Conservation (phyloP, 257 asterid genomes). For the Mitragyna speciosa region DNA sequence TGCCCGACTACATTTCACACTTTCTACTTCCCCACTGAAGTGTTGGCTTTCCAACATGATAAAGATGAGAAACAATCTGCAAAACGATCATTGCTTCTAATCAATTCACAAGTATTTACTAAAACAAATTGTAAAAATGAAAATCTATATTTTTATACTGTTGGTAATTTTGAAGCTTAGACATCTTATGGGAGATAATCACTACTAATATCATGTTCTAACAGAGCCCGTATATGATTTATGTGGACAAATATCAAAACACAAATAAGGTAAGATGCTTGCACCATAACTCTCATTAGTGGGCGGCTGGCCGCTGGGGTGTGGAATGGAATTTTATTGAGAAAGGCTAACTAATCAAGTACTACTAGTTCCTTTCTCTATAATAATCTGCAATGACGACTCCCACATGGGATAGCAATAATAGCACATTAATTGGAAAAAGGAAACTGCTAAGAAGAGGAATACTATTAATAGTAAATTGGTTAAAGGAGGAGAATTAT, state of each 20-base stretch:
- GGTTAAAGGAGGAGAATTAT: neutral
- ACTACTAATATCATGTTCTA: no score
- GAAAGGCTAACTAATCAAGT: neutral
- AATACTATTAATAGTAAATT: neutral
- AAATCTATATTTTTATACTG: neutral
- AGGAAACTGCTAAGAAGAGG: conserved; percentile 27
- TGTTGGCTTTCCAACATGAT: conserved; percentile 13
- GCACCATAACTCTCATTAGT: no score
- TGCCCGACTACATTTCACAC: neutral
- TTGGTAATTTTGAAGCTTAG: neutral
- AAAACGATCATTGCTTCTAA: neutral
- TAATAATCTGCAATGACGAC: conserved; percentile 13
- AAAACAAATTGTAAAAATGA: neutral
- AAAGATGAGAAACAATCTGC: neutral
- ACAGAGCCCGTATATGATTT: no score
- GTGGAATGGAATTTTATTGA: neutral
- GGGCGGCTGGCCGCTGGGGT: no score
- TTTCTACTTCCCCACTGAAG: neutral
- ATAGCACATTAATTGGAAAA: conserved; percentile 18
- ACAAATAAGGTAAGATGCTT: no score
- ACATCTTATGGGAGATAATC: no score
- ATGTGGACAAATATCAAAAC: no score
- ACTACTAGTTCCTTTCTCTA: neutral
- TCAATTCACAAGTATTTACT: neutral
- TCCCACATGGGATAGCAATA: conserved; percentile 48